Evolutionary conservation across 78 protist species (phyloP).

Genomic region (Dictyostelium firmibasis): DNA sequence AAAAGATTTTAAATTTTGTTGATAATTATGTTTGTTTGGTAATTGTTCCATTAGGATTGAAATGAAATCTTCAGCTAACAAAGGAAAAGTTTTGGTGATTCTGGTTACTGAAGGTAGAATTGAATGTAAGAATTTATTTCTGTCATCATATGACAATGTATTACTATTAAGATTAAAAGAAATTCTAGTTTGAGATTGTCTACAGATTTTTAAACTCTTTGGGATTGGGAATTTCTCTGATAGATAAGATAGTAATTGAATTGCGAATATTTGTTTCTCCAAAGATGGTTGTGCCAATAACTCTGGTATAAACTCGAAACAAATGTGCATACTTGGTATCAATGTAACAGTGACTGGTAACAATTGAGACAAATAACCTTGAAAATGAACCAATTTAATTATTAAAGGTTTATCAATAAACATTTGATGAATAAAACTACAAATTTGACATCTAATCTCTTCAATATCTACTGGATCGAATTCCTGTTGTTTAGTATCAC

Average conservation of each 20-base stretch:
- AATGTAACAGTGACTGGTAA: constrained; percentile 53
- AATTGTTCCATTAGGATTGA: constrained; percentile 55
- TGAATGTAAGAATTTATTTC: constrained; percentile 1
- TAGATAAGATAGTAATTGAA: constrained; percentile 26
- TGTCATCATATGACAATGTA: not conserved
- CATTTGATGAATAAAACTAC: constrained; percentile 66
- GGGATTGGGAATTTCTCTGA: constrained; percentile 71
- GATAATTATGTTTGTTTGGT: constrained; percentile 46
- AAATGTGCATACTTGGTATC: constrained; percentile 78
- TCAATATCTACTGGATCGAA: constrained; percentile 27
- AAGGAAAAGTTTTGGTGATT: constrained; percentile 6
- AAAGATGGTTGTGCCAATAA: constrained; percentile 26
- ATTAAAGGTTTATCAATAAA: constrained; percentile 73
- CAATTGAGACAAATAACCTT: constrained; percentile 41
- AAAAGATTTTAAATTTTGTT: constrained; percentile 22
- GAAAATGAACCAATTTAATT: constrained; percentile 60
- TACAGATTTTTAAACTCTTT: constrained; percentile 29
- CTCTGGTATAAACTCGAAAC: constrained; percentile 77
- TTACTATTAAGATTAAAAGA: not conserved
- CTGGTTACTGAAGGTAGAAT: constrained; percentile 20
- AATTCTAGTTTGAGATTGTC: constrained; percentile 17
- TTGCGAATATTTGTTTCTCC: constrained; percentile 62
- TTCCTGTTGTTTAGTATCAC: not conserved
- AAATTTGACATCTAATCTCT: constrained; percentile 53
- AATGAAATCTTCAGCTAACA: constrained; percentile 37